Base-by-base conservation (phyloP, 805 yeast genomes). In the Ogataea kodamae region DNA sequence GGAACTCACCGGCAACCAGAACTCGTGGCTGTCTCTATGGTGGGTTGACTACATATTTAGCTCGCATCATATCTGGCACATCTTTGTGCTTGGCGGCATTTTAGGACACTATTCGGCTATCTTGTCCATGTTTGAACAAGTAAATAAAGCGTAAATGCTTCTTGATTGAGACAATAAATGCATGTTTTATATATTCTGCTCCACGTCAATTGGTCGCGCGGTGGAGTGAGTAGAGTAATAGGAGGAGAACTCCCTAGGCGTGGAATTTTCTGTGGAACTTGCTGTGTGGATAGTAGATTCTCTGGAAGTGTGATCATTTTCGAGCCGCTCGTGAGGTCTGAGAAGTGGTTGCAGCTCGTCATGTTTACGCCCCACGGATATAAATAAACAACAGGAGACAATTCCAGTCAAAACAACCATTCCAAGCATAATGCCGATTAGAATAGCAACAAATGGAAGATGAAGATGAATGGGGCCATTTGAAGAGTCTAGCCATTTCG, bases 31-130 rank as follows among this genome's bases (percentile, higher is more conserved):
- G 21, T 76, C 87, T 1, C 55, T 83, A 13, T 90, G 82, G 90
- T 88, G 96, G 90, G 79, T 79, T 10, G 92, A 84, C 48, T 83
- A 81, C 55, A 57, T 73, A 17, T 67, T 79, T 34, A 72, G 77
- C 25, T 85, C 96, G 22, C 98, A 90, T 59, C 89, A 88, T 51
- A 66, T 90, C 18, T 90, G 98, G 98, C 98, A 90, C 61, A 56
- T 87, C 9, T 86, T 83, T 54, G 98, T 92, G 18, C 72, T 92
- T 11, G 68, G 83, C 16, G 98, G 98, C 3, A 78, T 87, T n/a
- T 59, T 83, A 25, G 95, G 94, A 19, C 97, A 90, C 59, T 92
- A 89, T 59, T 67, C 68, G 36, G 90, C 94, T 9, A 65, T 87
- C 22, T 64, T 86, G 42, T 78, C 75, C 37, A 80, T 89, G 83